A percentile compares a stretch with the other conserved stretches of the same genome.
These are phyloP conservation scores for Penicillium canescens DNA, from an alignment of 495 filamentous ascomycete species.

Conservation along the genomic window DNA sequence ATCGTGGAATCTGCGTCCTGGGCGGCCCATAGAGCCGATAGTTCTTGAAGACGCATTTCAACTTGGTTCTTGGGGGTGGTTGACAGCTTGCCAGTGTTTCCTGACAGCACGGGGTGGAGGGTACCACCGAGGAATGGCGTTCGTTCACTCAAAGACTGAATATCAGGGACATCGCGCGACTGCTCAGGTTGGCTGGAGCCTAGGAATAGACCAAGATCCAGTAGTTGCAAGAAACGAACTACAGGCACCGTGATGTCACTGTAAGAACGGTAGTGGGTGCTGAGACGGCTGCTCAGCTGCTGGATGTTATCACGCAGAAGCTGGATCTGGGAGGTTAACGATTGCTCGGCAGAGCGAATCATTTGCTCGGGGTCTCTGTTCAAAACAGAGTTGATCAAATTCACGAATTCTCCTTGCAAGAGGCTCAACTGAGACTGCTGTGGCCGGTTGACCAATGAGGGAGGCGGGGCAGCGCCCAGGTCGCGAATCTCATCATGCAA, in stretches of 20 bases:
- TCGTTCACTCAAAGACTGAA: constrained; percentile 44
- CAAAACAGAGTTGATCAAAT: constrained; percentile 67
- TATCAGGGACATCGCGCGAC: constrained; percentile 22
- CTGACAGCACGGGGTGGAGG: constrained; percentile 20
- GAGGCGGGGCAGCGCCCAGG: constrained; percentile 61
- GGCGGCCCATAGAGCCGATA: constrained; percentile 38
- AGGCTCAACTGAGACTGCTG: constrained; percentile 60
- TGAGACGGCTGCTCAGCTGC: constrained; percentile 66
- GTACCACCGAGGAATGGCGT: constrained; percentile 67
- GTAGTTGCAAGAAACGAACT: constrained; percentile 76
- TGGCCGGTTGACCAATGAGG: constrained; percentile 74
- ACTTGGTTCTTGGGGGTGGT: constrained; percentile 38
- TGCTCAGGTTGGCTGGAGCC: constrained; percentile 32
- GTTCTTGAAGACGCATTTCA: constrained; percentile 47
- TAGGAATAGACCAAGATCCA: constrained; percentile 75
- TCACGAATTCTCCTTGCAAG: constrained; percentile 82
- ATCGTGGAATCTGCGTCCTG: constrained; percentile 36
- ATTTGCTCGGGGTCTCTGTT: constrained; percentile 51
- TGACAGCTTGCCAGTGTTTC: constrained; percentile 16
- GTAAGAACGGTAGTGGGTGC: constrained; percentile 68
- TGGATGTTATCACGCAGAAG: constrained; percentile 71
- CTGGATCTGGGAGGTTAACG: constrained; percentile 34
- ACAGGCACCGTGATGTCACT: constrained; percentile 80
- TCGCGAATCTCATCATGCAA: constrained; percentile 57
- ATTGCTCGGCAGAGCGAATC: constrained; percentile 20